phyloP scores from a whole-genome alignment of 768 basidiomycete species.

The Mycena floridula region DNA sequence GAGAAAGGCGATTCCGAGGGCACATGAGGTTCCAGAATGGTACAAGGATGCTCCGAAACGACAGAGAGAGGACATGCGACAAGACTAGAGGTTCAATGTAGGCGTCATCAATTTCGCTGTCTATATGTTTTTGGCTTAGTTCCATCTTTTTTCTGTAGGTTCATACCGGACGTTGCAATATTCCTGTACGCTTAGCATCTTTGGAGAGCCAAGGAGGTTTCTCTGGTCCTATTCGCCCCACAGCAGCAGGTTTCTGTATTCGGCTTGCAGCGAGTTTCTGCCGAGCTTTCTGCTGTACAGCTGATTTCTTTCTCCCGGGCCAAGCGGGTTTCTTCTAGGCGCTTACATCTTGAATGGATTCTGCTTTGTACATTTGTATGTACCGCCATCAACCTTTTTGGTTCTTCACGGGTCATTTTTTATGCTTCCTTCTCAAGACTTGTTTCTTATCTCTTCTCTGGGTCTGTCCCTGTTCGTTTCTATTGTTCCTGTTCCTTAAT shows the following conservation, averaged over 20 bases:
- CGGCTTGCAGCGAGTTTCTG: too few species aligned
- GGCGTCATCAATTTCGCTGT: neutral
- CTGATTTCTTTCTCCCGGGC: neutral
- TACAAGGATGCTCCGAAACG: constrained; percentile 38
- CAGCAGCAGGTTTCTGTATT: too few species aligned
- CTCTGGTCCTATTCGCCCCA: neutral
- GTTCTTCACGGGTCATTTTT: neutral
- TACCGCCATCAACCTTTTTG: neutral
- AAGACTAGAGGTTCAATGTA: neutral
- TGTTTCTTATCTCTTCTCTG: neutral
- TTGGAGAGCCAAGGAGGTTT: neutral
- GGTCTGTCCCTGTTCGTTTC: neutral
- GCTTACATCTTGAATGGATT: neutral
- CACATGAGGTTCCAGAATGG: constrained; percentile 73
- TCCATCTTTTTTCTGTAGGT: too few species aligned
- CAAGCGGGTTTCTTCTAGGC: too few species aligned
- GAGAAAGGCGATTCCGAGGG: constrained; percentile 57
- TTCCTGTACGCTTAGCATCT: neutral
- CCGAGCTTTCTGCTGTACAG: too few species aligned
- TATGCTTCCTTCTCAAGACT: neutral
- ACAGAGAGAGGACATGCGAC: neutral
- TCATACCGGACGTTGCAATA: neutral
- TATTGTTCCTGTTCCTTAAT: neutral
- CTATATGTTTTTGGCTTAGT: too few species aligned
- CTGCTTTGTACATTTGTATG: neutral